phyloP scores from a whole-genome alignment of 345 rosid genomes.

The Syzygium grande region DNA sequence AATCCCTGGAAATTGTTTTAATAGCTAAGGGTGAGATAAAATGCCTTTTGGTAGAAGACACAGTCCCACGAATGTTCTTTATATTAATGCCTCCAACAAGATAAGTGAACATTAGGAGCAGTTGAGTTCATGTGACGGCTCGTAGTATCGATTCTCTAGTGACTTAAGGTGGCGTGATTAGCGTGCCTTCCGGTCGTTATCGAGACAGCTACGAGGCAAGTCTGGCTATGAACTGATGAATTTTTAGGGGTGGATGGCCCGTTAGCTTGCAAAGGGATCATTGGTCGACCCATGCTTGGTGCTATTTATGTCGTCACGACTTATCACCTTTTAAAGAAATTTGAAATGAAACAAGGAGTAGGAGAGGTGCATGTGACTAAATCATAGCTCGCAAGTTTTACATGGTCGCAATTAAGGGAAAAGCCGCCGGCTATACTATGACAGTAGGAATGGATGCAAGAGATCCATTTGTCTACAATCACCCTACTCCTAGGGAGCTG shows the following conservation, averaged over 20 bases:
- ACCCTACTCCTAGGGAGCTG: not conserved
- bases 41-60: not conserved
- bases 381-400: not conserved
- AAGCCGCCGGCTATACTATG: not conserved
- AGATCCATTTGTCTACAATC: not conserved
- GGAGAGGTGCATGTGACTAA: not conserved
- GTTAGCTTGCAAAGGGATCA: rapidly evolving
- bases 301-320: not conserved
- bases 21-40: not conserved
- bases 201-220: rapidly evolving
- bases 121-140: not conserved
- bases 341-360: not conserved
- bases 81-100: not conserved
- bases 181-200: not conserved
- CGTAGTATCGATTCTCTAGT: not conserved
- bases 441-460: not conserved
- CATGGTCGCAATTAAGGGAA: not conserved
- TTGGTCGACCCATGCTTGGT: not conserved
- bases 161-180: not conserved
- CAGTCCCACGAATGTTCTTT: not conserved
- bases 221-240: not conserved
- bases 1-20: not conserved
- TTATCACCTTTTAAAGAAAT: not conserved
- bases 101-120: not conserved
- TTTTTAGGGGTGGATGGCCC: not conserved